Evolutionary conservation across 768 basidiomycete genomes (phyloP), one percentile per base, ranked within the genome.

Genomic region (Tricholoma sp.): DNA sequence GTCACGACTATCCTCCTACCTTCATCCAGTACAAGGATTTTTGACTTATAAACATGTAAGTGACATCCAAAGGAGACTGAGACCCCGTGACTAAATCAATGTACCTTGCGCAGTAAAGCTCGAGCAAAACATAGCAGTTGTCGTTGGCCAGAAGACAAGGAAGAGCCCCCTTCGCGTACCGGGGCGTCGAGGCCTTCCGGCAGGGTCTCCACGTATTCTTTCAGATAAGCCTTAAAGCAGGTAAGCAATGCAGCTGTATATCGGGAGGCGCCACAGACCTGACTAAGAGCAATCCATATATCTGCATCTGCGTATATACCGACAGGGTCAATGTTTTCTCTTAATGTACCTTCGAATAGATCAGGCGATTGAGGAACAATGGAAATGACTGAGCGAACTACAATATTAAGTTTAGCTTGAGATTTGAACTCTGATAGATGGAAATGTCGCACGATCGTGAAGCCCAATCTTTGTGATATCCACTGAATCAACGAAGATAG

Each of bases 1-100:
- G 8, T 28, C 2, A 6, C 20, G 49, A 13, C 54, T n/a, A 12
- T 3, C 12, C n/a, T 10, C 63, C 60, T 63, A 83, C 88, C 91
- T 82, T 98, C 95, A 65, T 97, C 95, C n/a, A 98, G 76, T 0
- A 97, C 91, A 6, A 98, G 76, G 36, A 97, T 87, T 70, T 87
- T 94, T 15, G 90, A 84, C 83, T 88, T 57, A 24, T 34, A 28
- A 57, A 31, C 15, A 61, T 50, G 48, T 49, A 52, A 57, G 55
- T 39, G 24, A 24, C 4, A 33, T 31, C 0, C 11, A 42, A 15
- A 61, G 17, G 49, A 57, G 52, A 24, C 4, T 24, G 24, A 33
- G 33, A 48, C 44, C 12, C 9, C n/a, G 20, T 13, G 18, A 44
- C 17, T 29, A 20, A 33, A 11, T 24, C 4, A 24, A 24, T 24